These are phyloP conservation scores for Sugiyamaella xylanicola DNA, from an alignment of 1,139 yeast species.

Conservation along the genomic window DNA sequence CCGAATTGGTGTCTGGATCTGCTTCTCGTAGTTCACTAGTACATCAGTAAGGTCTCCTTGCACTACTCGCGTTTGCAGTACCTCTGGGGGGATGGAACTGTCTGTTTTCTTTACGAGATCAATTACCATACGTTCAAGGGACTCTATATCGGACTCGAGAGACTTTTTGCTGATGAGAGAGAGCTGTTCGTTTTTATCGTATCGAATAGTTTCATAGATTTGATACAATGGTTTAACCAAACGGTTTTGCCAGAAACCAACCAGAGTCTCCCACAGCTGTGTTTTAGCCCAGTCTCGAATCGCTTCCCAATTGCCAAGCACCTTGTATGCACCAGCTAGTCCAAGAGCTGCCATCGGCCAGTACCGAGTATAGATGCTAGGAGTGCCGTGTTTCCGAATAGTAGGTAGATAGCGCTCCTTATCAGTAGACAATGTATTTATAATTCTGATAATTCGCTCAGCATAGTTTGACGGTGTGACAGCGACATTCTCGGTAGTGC, in stretches of 20 bases:
- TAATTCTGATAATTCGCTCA: neutral
- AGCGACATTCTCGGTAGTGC: neutral
- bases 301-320: conserved; percentile 54
- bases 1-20: conserved; percentile 68
- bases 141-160: conserved; percentile 71
- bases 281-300: conserved; percentile 58
- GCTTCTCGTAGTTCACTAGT: conserved; percentile 77
- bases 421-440: conserved; percentile 4
- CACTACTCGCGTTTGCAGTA: conserved; percentile 40
- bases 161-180: conserved; percentile 82
- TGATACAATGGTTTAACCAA: conserved; percentile 73
- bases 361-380: conserved; percentile 55
- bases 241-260: conserved; percentile 81
- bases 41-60: conserved; percentile 79
- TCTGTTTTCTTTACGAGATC: conserved; percentile 55
- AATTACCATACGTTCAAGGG: conserved; percentile 84
- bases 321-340: conserved; percentile 41
- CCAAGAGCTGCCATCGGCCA: conserved; percentile 58
- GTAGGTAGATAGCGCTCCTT: neutral
- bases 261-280: conserved; percentile 62
- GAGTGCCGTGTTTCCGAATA: conserved; percentile 44
- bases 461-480: neutral
- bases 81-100: conserved; percentile 26
- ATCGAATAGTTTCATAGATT: conserved; percentile 76
- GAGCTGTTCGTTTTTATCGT: conserved; percentile 70